Evolutionary conservation across 352 stramenopile genomes (phyloP).

Genomic region (Phytophthora ramorum): DNA sequence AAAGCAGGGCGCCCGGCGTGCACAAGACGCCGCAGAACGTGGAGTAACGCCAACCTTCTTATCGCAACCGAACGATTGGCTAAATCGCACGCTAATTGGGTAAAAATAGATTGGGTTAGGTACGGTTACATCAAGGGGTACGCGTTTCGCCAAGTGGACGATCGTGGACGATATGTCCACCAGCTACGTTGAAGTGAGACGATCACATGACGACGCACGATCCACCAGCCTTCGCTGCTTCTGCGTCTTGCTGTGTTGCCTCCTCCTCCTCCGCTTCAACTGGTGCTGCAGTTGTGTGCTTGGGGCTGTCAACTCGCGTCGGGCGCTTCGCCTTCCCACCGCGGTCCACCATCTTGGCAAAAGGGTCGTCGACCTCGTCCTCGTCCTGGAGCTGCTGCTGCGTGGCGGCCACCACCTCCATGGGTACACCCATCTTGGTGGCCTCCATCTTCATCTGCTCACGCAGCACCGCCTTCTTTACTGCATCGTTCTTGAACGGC

Average conservation of each 20-base stretch:
- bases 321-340: slow-evolving; percentile 2
- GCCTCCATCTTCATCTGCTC: slow-evolving; percentile 83
- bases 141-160: slow-evolving; percentile 15
- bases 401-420: slow-evolving; percentile 57
- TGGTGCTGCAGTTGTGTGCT: slow-evolving; percentile 4
- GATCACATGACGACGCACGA: slow-evolving; percentile 40
- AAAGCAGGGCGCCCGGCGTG: slow-evolving; percentile 6
- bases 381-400: slow-evolving; percentile 52
- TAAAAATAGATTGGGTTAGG: slow-evolving; percentile 26
- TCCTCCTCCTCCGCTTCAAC: slow-evolving; percentile 4
- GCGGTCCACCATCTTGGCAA: slow-evolving; percentile 31
- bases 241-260: slow-evolving; percentile 5
- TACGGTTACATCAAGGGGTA: slow-evolving; percentile 10
- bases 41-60: slow-evolving; percentile 25
- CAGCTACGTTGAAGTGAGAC: slow-evolving; percentile 12
- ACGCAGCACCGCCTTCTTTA: slow-evolving; percentile 80
- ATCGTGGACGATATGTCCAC: slow-evolving; percentile 19
- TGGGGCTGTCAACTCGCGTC: background rate
- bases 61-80: slow-evolving; percentile 34
- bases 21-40: slow-evolving; percentile 14
- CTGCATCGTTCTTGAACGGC: slow-evolving; percentile 83
- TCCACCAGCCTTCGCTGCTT: slow-evolving; percentile 4
- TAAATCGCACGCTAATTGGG: slow-evolving; percentile 21
- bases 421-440: slow-evolving; percentile 68
- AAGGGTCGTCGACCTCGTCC: slow-evolving; percentile 38